Conservation (phyloP, 2,329 filamentous ascomycete genomes). For the Scopulariopsis brevicaulis region DNA sequence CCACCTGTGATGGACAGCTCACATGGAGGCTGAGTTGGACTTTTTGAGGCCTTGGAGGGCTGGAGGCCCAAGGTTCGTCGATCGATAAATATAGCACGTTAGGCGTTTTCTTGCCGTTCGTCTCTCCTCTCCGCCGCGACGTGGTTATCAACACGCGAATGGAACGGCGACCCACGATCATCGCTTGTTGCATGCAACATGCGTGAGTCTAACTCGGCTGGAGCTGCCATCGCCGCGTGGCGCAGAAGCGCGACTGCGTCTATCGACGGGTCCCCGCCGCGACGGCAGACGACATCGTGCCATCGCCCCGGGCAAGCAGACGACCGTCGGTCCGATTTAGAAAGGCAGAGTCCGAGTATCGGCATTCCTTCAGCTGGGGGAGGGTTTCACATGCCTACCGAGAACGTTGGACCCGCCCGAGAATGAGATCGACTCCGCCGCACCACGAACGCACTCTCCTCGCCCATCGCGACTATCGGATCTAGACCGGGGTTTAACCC, state of each 20-base stretch:
- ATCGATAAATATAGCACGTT: neutral
- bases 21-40: neutral
- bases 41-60: neutral
- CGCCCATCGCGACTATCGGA: too few relatives aligned
- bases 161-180: neutral
- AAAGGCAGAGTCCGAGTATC: neutral
- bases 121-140: neutral
- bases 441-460: too few relatives aligned
- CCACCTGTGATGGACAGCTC: neutral
- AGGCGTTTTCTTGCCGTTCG: neutral
- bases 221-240: neutral
- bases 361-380: neutral
- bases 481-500: neutral
- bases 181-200: neutral
- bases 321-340: neutral
- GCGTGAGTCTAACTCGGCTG: neutral
- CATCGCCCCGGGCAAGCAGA: neutral
- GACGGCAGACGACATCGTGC: neutral
- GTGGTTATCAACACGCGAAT: neutral
- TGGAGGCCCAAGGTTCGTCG: neutral
- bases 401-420: neutral
- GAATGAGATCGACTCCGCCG: neutral
- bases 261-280: neutral
- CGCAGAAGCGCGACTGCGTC: neutral
- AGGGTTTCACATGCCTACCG: neutral